Evolutionary conservation across 73 alveolate genomes (phyloP).

Genomic region (Paramecium tetraurelia): DNA sequence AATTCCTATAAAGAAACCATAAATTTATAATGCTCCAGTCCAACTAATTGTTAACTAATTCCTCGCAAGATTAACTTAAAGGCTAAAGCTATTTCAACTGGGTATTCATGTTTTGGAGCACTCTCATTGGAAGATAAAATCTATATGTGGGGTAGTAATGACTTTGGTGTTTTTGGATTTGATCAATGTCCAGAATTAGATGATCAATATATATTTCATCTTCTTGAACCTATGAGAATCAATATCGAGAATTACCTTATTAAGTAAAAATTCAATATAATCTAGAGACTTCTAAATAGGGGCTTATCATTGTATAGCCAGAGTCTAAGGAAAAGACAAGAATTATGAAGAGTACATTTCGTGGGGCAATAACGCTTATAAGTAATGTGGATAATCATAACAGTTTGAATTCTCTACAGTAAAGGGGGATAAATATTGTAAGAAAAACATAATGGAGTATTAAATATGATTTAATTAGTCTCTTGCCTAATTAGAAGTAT

Average conservation of each 20-base stretch:
- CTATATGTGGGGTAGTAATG: slow-evolving; percentile 34
- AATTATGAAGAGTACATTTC: neutral
- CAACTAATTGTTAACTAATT: neutral
- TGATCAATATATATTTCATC: neutral
- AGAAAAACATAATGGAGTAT: neutral
- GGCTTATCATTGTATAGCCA: neutral
- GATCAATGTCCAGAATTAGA: neutral
- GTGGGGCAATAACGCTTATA: neutral
- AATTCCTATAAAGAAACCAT: neutral
- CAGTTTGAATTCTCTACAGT: neutral
- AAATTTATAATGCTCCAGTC: neutral
- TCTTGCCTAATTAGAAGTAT: neutral
- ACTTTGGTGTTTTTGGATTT: neutral
- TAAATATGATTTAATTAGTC: neutral
- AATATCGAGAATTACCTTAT: neutral
- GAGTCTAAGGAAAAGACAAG: neutral
- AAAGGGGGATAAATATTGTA: neutral
- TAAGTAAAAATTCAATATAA: neutral
- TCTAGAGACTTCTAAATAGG: neutral
- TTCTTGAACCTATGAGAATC: slow-evolving; percentile 4
- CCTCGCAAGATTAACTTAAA: neutral
- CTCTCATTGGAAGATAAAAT: neutral
- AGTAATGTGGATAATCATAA: slow-evolving; percentile 13
- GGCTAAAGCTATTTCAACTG: neutral
- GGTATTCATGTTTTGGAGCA: neutral